Evolutionary conservation across 2,329 filamentous ascomycete species (phyloP).

Genomic region (Lithohypha guttulata): DNA sequence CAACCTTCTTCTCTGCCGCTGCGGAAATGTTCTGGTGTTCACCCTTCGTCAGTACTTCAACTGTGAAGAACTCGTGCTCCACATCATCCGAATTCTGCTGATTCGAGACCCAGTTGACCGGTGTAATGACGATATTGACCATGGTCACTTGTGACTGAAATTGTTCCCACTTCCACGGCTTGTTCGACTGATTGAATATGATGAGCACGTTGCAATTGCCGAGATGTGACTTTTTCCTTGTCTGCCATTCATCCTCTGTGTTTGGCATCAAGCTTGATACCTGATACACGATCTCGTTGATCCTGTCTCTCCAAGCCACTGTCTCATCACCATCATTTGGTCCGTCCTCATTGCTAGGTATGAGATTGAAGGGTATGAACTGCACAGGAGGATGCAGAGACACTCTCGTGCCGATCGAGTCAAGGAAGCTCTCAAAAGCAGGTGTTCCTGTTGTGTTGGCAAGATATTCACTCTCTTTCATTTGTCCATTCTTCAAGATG

Average conservation of each 20-base stretch:
- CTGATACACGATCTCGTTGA: constrained; percentile 92
- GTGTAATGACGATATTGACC: constrained; percentile 91
- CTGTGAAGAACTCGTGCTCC: constrained; percentile 59
- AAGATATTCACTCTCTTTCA: constrained; percentile 69
- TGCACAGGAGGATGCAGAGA: constrained; percentile 62
- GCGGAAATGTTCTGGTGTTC: constrained; percentile 89
- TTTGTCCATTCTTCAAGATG: constrained; percentile 83
- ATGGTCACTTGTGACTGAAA: constrained; percentile 95
- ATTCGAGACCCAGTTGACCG: constrained; percentile 45
- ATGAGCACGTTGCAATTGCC: constrained; percentile 98
- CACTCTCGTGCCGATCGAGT: constrained; percentile 69
- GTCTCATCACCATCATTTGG: constrained; percentile 87
- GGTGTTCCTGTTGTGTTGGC: constrained; percentile 75
- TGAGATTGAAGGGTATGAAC: constrained; percentile 88
- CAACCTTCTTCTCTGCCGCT: constrained; percentile 77
- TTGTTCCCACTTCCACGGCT: constrained; percentile 77
- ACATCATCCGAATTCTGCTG: constrained; percentile 22
- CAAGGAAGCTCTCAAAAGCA: constrained; percentile 79
- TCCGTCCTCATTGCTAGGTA: constrained; percentile 62
- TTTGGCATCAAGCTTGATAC: constrained; percentile 97
- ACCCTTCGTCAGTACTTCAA: constrained; percentile 77
- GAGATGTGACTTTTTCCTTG: constrained; percentile 85
- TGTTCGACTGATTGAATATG: constrained; percentile 92
- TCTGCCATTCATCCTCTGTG: constrained; percentile 62
- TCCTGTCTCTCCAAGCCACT: constrained; percentile 87